These are phyloP conservation scores for Phytopythium aichiense DNA, from an alignment of 352 stramenopile species.

Conservation along the genomic window DNA sequence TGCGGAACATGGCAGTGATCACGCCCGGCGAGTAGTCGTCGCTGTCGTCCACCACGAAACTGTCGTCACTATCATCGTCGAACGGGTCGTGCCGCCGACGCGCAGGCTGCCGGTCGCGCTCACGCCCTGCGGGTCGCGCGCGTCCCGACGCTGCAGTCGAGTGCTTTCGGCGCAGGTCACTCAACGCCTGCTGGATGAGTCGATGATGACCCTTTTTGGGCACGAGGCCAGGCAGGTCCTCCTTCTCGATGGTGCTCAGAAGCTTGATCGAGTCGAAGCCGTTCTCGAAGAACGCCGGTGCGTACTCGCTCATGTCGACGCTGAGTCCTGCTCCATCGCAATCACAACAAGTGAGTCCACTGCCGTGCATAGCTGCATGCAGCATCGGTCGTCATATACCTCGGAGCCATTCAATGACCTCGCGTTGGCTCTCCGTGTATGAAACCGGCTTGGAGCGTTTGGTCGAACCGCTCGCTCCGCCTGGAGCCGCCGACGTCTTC, in stretches of 20 bases:
- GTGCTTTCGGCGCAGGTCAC: slow-evolving; percentile 72
- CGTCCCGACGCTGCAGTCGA: slow-evolving; percentile 42
- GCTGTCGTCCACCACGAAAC: slow-evolving; percentile 80
- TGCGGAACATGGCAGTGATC: slow-evolving; percentile 79
- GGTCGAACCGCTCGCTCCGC: slow-evolving; percentile 12
- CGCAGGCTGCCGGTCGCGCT: slow-evolving; percentile 13
- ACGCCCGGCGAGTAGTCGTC: slow-evolving; percentile 70
- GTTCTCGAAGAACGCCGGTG: slow-evolving; percentile 82
- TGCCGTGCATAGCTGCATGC: background rate
- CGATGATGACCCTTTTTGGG: slow-evolving; percentile 84
- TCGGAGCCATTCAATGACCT: slow-evolving; percentile 78
- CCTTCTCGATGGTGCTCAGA: slow-evolving; percentile 67
- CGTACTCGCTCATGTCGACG: slow-evolving; percentile 84
- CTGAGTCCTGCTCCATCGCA: slow-evolving; percentile 26
- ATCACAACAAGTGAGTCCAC: background rate
- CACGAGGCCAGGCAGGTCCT: slow-evolving; percentile 63
- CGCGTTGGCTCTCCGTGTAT: slow-evolving; percentile 64
- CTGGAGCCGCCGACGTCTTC: background rate
- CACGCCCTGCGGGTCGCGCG: slow-evolving; percentile 22
- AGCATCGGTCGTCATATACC: slow-evolving; percentile 2
- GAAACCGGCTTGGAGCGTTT: slow-evolving; percentile 46
- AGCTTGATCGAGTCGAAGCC: slow-evolving; percentile 87
- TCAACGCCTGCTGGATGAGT: slow-evolving; percentile 73
- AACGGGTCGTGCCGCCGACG: slow-evolving; percentile 49
- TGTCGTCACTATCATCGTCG: slow-evolving; percentile 86